Evolutionary conservation across 805 yeast species (phyloP).

Genomic region (Kuraishia floccosa): DNA sequence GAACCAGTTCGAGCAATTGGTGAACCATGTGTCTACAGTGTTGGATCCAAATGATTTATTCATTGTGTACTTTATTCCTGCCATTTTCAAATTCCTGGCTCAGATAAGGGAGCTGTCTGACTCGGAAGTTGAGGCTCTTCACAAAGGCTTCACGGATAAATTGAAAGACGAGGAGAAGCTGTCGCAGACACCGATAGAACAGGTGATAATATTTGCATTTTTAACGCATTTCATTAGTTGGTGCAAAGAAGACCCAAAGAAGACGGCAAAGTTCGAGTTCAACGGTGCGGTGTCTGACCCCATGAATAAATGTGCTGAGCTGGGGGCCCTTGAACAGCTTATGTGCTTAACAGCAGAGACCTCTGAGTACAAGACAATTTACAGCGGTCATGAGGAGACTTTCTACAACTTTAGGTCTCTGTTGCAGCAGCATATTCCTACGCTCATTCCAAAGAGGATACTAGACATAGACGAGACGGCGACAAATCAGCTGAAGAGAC

Average conservation of each 20-base stretch:
- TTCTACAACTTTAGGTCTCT: conserved; percentile 58
- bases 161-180: conserved; percentile 26
- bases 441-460: conserved; percentile 38
- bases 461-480: conserved; percentile 27
- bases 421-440: conserved; percentile 57
- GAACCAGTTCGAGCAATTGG: conserved; percentile 24
- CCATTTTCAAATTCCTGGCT: conserved; percentile 33
- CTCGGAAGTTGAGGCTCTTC: conserved; percentile 24
- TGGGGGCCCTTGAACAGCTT: conserved; percentile 64
- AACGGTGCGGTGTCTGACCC: conserved; percentile 45
- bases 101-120: conserved; percentile 22
- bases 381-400: conserved; percentile 24
- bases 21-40: conserved; percentile 32
- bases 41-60: conserved; percentile 54
- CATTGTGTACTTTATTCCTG: conserved; percentile 54
- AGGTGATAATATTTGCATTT: conserved; percentile 37
- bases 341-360: conserved; percentile 53
- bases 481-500: conserved; percentile 20
- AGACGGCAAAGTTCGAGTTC: conserved; percentile 40
- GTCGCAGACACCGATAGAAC: conserved; percentile 34
- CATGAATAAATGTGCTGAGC: conserved; percentile 42
- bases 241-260: conserved; percentile 41
- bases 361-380: conserved; percentile 10
- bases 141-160: conserved; percentile 22
- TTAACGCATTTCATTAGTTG: conserved; percentile 50